Evolutionary conservation across 257 asterid genomes (phyloP), one percentile per base, ranked within the genome.

Genomic region (Solanum piurae): DNA sequence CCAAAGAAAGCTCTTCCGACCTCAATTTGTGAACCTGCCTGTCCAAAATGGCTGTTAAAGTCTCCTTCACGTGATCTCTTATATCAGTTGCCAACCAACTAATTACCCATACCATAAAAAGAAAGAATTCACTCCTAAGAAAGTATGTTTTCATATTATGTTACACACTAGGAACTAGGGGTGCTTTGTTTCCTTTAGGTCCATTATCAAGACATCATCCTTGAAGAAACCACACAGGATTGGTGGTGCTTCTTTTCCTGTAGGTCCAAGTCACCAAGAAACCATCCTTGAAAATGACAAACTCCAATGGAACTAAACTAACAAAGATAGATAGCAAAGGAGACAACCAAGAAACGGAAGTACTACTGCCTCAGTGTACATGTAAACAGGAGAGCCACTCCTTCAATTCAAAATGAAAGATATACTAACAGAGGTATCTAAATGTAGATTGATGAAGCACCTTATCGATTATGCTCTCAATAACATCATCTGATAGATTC

Each of bases 401-500:
- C 84, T 76, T 44, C 60, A 33, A 72, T 77, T 42, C 62, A 77
- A 77, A 18, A 44, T 42, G 66, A 25, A 27, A 79, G 66, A 79
- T 12, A 27, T 18, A 3, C 38, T 18, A 80, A 27, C 25, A 46
- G 9, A 27, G 38, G 42, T 14, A 44, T 80, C 25, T 44, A 80
- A 25, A 18, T 49, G 33, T 42, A 46, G 37, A 83, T 44, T 49
- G 84, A 5, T 18, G 72, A 77, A 77, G 25, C 37, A 94, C 98
- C 98, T 95, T 94, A 82, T 95, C 94, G 60, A 96, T 94, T 83
- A 96, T 95, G 88, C 94, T 93, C 90, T 96, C 98, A 86, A 95
- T 91, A 75, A 95, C 95, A 88, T 94, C 99, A 89, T 95, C 99
- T 4, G 97, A 90, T 86, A 96, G 95, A 88, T 95, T 95, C 98